Conservation (phyloP, 306 rosid genomes). For the Fragaria ananassa region DNA sequence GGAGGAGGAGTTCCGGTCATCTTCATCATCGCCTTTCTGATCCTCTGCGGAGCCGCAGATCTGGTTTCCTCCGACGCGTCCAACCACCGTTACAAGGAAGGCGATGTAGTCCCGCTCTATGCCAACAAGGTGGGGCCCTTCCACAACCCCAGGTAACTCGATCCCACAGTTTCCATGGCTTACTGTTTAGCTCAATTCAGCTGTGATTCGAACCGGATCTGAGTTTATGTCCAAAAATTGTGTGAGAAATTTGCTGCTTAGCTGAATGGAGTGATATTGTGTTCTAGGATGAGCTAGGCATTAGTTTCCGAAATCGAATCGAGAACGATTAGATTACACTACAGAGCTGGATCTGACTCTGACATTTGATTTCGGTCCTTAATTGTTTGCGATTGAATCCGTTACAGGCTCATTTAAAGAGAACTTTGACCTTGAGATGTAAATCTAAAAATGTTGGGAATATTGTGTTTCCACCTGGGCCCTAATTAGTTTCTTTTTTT, state of each 20-base stretch:
- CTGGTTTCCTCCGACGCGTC: constrained; percentile 34
- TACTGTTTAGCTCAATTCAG: not conserved
- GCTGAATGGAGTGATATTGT: not conserved
- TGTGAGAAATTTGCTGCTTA: constrained; percentile 8
- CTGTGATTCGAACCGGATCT: constrained; percentile 20
- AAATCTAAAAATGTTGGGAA: constrained; percentile 1
- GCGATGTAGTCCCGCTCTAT: constrained; percentile 46
- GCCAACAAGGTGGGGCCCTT: constrained; percentile 57
- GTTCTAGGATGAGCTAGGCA: not conserved
- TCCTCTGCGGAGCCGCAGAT: constrained; percentile 23
- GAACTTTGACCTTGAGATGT: not conserved
- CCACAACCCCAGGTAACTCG: constrained; percentile 49
- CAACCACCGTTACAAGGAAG: constrained; percentile 44
- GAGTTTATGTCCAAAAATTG: not conserved
- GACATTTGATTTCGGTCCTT: not conserved
- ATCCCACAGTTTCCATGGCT: not conserved
- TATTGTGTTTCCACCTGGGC: not conserved
- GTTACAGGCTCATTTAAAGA: not conserved
- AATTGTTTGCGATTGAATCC: not conserved
- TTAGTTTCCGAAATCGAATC: not conserved
- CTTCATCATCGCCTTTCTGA: constrained; percentile 27
- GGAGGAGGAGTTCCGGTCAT: constrained; percentile 5
- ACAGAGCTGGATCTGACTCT: constrained; percentile 20
- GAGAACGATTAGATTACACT: not conserved
- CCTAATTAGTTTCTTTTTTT: not conserved